These are phyloP conservation scores for Marasmius oreades DNA, from an alignment of 1,284 basidiomycete species.

Conservation along the genomic window DNA sequence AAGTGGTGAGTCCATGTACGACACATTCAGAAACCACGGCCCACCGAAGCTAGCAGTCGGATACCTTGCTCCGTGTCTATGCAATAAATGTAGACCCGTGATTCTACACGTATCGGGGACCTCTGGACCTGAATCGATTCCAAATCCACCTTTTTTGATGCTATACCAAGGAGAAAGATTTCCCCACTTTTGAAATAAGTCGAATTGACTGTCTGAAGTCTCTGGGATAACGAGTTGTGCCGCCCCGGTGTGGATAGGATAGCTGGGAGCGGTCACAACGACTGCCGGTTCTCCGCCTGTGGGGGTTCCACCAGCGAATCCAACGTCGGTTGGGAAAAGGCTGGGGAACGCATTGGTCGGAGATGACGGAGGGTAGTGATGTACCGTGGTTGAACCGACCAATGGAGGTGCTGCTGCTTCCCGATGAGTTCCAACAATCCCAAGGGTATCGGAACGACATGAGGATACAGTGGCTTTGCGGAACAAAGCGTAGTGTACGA, in stretches of 20 bases:
- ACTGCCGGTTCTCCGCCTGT: constrained; percentile 82
- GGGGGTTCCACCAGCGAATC: constrained; percentile 78
- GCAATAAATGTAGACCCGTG: constrained; percentile 73
- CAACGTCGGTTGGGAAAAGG: constrained; percentile 72
- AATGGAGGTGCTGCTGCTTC: constrained; percentile 45
- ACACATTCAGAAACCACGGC: constrained; percentile 19
- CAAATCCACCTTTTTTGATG: constrained; percentile 63
- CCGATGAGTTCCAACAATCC: constrained; percentile 2
- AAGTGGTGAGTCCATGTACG: background rate
- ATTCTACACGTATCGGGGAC: constrained; percentile 68
- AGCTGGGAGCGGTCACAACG: constrained; percentile 72
- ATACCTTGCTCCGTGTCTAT: constrained; percentile 80
- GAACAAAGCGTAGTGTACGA: constrained; percentile 38
- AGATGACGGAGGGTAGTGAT: constrained; percentile 64
- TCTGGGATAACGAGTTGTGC: constrained; percentile 58
- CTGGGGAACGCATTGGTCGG: constrained; percentile 69
- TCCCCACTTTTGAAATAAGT: constrained; percentile 77
- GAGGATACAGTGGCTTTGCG: constrained; percentile 16
- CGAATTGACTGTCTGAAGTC: constrained; percentile 37
- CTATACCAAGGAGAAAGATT: constrained; percentile 86
- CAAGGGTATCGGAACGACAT: background rate
- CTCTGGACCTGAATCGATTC: constrained; percentile 66
- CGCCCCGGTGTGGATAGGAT: constrained; percentile 71
- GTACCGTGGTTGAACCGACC: constrained; percentile 66
- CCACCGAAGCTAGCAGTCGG: constrained; percentile 69